A percentile compares a stretch with the other conserved stretches of the same genome.
These are phyloP conservation scores for Lactarius akahatsu DNA, from an alignment of 768 basidiomycete genomes.

Conservation along the genomic window DNA sequence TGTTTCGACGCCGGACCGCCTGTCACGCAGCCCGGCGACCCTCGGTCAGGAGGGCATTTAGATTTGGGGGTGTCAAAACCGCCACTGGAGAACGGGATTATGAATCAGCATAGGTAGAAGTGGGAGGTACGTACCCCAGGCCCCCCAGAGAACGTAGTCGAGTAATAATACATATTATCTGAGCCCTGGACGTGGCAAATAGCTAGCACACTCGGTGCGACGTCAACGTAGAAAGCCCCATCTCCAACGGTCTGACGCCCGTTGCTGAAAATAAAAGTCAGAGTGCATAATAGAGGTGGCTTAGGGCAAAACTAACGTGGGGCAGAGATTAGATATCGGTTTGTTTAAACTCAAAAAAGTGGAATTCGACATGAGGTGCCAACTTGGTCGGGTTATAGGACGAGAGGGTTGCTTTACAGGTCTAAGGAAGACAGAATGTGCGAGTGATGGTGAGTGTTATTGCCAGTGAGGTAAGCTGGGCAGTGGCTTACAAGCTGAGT, in stretches of 20 bases:
- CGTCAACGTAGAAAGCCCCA: slow-evolving; percentile 83
- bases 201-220: slow-evolving; percentile 73
- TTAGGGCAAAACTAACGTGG: slow-evolving; percentile 60
- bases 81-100: slow-evolving; percentile 55
- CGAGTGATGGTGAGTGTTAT: slow-evolving; percentile 7
- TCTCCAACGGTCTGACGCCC: slow-evolving; percentile 95
- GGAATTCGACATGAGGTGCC: slow-evolving; percentile 80
- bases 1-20: slow-evolving; percentile 74
- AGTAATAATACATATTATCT: slow-evolving; percentile 85
- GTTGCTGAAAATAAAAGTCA: slow-evolving; percentile 58
- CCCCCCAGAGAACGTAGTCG: slow-evolving; percentile 92
- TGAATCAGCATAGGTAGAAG: neutral
- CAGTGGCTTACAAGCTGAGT: slow-evolving; percentile 13
- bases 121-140: slow-evolving; percentile 58
- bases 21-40: slow-evolving; percentile 97
- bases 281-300: slow-evolving; percentile 2
- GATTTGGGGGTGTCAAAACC: slow-evolving; percentile 88
- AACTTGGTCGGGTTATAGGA: slow-evolving; percentile 56
- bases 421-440: neutral
- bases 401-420: neutral
- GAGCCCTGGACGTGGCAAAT: slow-evolving; percentile 82
- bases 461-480: slow-evolving; percentile 5
- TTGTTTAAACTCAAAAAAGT: slow-evolving; percentile 70
- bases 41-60: slow-evolving; percentile 95
- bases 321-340: slow-evolving; percentile 90